Conservation (phyloP, 2,329 filamentous ascomycete species). For the Talaromyces piceae region DNA sequence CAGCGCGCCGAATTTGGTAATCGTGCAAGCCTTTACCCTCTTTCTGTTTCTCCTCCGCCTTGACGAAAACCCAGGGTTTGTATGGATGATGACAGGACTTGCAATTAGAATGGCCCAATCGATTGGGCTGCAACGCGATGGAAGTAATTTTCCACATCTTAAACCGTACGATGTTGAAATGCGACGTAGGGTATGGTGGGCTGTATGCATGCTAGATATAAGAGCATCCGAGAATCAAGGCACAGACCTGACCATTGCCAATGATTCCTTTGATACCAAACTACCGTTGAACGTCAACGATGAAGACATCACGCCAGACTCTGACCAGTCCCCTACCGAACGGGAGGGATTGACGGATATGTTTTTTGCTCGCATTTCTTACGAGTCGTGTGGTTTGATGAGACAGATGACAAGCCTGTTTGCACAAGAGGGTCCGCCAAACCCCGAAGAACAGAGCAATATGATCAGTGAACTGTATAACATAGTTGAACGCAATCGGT, state of each 20-base stretch:
- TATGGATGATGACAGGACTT: conserved; percentile 48
- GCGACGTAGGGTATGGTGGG: conserved; percentile 33
- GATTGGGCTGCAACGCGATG: conserved; percentile 50
- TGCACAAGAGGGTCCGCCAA: conserved; percentile 22
- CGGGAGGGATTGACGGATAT: conserved; percentile 50
- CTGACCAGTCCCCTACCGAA: conserved; percentile 40
- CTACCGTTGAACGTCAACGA: conserved; percentile 46
- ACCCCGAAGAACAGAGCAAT: conserved; percentile 37
- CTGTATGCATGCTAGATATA: conserved; percentile 46
- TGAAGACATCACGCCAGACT: conserved; percentile 41
- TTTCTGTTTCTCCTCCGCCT: conserved; percentile 51
- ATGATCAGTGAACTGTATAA: conserved; percentile 43
- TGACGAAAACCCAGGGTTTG: conserved; percentile 34
- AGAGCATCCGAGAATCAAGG: conserved; percentile 57
- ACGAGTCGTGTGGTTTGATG: conserved; percentile 29
- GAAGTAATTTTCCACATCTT: conserved; percentile 40
- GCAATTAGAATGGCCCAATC: conserved; percentile 48
- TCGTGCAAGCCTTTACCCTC: conserved; percentile 49
- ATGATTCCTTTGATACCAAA: conserved; percentile 53
- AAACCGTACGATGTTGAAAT: conserved; percentile 45
- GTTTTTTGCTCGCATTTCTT: conserved; percentile 35
- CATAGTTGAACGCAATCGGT: conserved; percentile 37
- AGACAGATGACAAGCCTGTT: conserved; percentile 29
- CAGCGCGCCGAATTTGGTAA: conserved; percentile 47
- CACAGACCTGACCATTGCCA: conserved; percentile 52